A percentile compares a stretch with the other conserved stretches of the same genome.
phyloP scores from a whole-genome alignment of 116 monocot species.

The Posidonia oceanica region DNA sequence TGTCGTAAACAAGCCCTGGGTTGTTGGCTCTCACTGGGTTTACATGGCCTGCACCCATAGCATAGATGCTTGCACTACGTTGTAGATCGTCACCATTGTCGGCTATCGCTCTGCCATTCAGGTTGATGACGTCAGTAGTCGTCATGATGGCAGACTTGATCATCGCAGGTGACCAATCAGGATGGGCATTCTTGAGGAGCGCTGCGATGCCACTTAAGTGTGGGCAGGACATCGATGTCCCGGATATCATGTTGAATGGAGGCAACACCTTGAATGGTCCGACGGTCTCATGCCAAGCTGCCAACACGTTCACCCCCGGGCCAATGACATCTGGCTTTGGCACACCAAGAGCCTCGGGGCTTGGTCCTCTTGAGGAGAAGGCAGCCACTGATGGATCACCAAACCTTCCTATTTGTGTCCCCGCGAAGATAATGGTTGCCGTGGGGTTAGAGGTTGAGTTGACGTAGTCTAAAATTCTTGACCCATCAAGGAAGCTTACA shows the following conservation, averaged over 20 bases:
- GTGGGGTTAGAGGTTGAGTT: background rate
- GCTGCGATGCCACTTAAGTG: conserved; percentile 8
- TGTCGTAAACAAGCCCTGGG: conserved; percentile 15
- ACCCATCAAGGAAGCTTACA: background rate
- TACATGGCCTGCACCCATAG: conserved; percentile 8
- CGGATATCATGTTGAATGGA: conserved; percentile 6
- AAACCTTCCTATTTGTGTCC: conserved; percentile 1
- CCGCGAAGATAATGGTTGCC: conserved; percentile 4
- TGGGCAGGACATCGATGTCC: conserved; percentile 11
- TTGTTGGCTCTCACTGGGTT: conserved; percentile 1
- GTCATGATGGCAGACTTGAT: conserved; percentile 18
- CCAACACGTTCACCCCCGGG: conserved; percentile 17
- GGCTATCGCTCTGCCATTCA: background rate
- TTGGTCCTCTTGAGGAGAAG: conserved; percentile 18
- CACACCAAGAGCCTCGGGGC: background rate
- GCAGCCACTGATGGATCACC: background rate
- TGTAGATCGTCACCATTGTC: background rate
- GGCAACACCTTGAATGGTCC: background rate
- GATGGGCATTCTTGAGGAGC: conserved; percentile 6
- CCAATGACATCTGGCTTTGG: conserved; percentile 14
- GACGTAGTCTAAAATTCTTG: background rate
- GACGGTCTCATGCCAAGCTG: background rate
- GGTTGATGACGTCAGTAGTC: background rate
- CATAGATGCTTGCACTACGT: background rate
- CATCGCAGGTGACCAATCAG: background rate